Percentiles rank a stretch among this genome's conserved stretches.
Evolutionary conservation across 2,329 filamentous ascomycete genomes (phyloP).

Genomic region (Talaromyces funiculosus): DNA sequence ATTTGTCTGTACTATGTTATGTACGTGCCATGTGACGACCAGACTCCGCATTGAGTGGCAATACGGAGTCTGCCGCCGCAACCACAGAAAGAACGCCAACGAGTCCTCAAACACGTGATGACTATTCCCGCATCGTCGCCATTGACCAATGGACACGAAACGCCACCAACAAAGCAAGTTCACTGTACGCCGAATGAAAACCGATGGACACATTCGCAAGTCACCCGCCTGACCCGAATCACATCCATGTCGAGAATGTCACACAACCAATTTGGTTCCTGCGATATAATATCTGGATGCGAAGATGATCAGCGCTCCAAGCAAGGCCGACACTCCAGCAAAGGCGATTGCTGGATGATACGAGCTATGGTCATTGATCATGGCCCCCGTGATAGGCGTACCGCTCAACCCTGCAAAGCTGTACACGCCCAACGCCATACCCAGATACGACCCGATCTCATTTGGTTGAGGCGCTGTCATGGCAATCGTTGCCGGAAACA

Average conservation of each 20-base stretch:
- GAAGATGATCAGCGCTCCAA: constrained; percentile 18
- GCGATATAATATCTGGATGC: constrained; percentile 3
- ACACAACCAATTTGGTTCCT: neutral
- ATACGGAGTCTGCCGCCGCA: neutral
- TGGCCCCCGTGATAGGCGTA: constrained; percentile 43
- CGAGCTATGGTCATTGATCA: constrained; percentile 39
- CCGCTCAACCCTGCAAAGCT: constrained; percentile 46
- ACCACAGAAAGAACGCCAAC: neutral
- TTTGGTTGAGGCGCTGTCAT: constrained; percentile 14
- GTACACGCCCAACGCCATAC: constrained; percentile 26
- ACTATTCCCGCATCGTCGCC: neutral
- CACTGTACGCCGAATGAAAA: neutral
- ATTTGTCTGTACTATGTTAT: neutral
- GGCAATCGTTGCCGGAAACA: constrained; percentile 14
- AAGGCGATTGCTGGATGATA: constrained; percentile 35
- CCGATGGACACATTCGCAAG: neutral
- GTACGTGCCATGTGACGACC: neutral
- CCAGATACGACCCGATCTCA: constrained; percentile 20
- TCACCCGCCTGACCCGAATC: neutral
- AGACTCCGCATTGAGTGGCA: constrained; percentile 5
- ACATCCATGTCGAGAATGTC: neutral
- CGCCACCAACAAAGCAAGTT: neutral
- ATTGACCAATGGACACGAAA: neutral
- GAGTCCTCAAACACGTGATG: neutral
- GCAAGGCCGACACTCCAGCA: constrained; percentile 21